These are phyloP conservation scores for Colletotrichum sidae DNA, from an alignment of 2,329 filamentous ascomycete genomes.

Conservation along the genomic window DNA sequence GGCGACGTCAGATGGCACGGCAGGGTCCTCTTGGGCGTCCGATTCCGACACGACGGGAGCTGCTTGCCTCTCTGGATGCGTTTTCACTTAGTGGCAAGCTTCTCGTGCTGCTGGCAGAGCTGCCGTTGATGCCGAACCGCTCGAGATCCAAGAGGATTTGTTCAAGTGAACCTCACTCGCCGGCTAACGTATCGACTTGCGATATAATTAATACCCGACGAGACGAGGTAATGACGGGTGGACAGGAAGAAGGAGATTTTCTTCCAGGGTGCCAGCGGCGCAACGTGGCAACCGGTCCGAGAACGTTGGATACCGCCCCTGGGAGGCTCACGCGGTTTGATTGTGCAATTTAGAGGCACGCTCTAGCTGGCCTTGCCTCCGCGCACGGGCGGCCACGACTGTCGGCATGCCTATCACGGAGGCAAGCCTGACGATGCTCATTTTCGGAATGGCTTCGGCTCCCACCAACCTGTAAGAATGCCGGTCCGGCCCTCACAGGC, in stretches of 20 bases:
- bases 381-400: background rate
- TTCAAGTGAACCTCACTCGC: too few relatives aligned
- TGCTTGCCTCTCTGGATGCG: background rate
- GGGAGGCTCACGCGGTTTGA: background rate
- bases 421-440: slow-evolving; percentile 1
- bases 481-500: background rate
- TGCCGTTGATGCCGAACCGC: too few relatives aligned
- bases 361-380: too few relatives aligned
- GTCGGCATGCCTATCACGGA: slow-evolving; percentile 5
- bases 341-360: background rate
- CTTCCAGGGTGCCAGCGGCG: background rate
- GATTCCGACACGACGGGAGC: background rate
- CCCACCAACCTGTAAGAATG: background rate
- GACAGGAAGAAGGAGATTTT: too few relatives aligned
- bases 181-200: too few relatives aligned
- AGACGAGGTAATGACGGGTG: too few relatives aligned
- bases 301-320: background rate
- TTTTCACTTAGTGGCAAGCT: too few relatives aligned
- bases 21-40: background rate
- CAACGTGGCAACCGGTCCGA: slow-evolving; percentile 2
- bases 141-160: too few relatives aligned
- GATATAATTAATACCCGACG: too few relatives aligned
- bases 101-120: too few relatives aligned
- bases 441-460: slow-evolving; percentile 16
- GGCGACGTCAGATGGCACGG: background rate